phyloP scores from a whole-genome alignment of 2,329 filamentous ascomycete genomes.

The Ascocoryne sarcoides region DNA sequence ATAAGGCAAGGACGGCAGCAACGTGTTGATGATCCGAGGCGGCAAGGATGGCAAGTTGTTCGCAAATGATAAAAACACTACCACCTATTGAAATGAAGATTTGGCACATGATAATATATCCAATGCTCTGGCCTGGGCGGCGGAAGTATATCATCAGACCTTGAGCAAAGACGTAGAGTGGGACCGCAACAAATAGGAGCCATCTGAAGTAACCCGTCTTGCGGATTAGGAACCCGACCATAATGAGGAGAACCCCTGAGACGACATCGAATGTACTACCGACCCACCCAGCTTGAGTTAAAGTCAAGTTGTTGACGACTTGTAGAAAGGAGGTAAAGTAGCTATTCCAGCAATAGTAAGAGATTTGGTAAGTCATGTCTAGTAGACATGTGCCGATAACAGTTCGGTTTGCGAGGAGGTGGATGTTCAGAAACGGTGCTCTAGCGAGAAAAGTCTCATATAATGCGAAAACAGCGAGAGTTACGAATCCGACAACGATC shows the following conservation, averaged over 20 bases:
- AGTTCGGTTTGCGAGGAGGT: slow-evolving; percentile 20
- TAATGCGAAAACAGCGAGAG: slow-evolving; percentile 14
- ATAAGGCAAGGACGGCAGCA: slow-evolving; percentile 50
- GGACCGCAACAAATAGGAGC: slow-evolving; percentile 2
- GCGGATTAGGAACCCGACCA: slow-evolving; percentile 39
- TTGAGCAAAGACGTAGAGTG: neutral
- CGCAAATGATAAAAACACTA: slow-evolving; percentile 46
- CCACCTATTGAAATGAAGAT: slow-evolving; percentile 50
- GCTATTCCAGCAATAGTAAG: slow-evolving; percentile 43
- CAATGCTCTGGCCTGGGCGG: slow-evolving; percentile 39
- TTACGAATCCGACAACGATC: slow-evolving; percentile 17
- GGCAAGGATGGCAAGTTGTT: slow-evolving; percentile 51
- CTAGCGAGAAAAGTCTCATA: slow-evolving; percentile 32
- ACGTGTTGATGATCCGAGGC: slow-evolving; percentile 51
- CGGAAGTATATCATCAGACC: slow-evolving; percentile 39
- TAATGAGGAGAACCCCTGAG: slow-evolving; percentile 45
- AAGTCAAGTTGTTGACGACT: slow-evolving; percentile 35
- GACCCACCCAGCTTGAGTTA: slow-evolving; percentile 22
- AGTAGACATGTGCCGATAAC: slow-evolving; percentile 29
- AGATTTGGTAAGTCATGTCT: slow-evolving; percentile 28
- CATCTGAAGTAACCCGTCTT: slow-evolving; percentile 20
- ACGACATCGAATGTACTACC: slow-evolving; percentile 40
- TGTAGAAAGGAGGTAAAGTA: slow-evolving; percentile 52
- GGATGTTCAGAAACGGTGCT: slow-evolving; percentile 15
- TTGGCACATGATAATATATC: slow-evolving; percentile 50